Evolutionary conservation across 768 basidiomycete species (phyloP).

Genomic region (Tricholoma hemisulphureum): DNA sequence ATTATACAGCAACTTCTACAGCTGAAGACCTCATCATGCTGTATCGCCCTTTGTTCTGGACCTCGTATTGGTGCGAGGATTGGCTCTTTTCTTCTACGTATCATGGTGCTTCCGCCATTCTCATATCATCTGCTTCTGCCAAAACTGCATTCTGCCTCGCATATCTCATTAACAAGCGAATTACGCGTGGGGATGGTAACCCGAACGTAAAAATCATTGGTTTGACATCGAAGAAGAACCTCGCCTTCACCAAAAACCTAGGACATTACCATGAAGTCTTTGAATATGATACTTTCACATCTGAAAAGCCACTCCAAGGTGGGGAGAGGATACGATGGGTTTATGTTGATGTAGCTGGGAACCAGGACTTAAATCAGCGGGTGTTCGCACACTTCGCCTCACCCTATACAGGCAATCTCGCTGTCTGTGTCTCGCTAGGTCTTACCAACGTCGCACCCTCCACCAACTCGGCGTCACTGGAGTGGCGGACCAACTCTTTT

Average conservation of each 20-base stretch:
- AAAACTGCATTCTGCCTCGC: conserved; percentile 73
- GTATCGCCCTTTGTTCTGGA: conserved; percentile 73
- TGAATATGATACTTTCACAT: conserved; percentile 49
- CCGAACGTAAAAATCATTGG: conserved; percentile 46
- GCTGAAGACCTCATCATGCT: conserved; percentile 69
- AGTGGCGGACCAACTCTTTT: conserved; percentile 42
- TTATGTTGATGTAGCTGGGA: conserved; percentile 67
- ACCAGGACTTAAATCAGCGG: conserved; percentile 44
- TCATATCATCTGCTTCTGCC: conserved; percentile 70
- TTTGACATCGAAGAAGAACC: conserved; percentile 57
- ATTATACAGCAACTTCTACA: conserved; percentile 46
- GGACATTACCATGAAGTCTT: conserved; percentile 57
- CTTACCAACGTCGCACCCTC: conserved; percentile 56
- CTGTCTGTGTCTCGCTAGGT: conserved; percentile 48
- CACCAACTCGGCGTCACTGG: conserved; percentile 24
- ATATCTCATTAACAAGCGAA: conserved; percentile 53
- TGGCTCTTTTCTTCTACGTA: conserved; percentile 57
- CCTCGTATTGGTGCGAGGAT: conserved; percentile 73
- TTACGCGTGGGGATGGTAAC: conserved; percentile 26
- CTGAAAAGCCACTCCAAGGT: conserved; percentile 27
- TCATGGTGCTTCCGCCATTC: conserved; percentile 44
- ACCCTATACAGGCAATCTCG: conserved; percentile 34
- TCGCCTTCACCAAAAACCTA: conserved; percentile 52
- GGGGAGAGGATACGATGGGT: conserved; percentile 42
- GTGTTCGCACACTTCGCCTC: conserved; percentile 44